Conservation (phyloP, 306 rosid genomes). For the Leucaena leucocephala region DNA sequence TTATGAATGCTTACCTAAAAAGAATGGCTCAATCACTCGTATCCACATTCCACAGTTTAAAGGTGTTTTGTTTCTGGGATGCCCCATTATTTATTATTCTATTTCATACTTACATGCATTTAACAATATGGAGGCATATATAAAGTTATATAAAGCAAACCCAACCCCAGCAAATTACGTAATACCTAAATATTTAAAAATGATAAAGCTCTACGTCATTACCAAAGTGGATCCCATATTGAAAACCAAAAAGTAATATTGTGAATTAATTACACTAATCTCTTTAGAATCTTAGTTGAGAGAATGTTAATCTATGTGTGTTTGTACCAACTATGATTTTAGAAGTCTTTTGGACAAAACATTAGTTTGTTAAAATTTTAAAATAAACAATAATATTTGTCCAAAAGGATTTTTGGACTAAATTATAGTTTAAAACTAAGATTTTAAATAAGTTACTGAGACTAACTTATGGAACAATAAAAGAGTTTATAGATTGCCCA, state of each 20-base stretch:
- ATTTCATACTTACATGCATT: no score
- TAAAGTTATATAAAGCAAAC: background rate
- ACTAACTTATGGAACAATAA: no score
- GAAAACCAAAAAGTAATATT: background rate
- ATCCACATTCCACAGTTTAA: background rate
- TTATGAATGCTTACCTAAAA: background rate
- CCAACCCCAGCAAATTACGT: background rate
- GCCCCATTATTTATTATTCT: background rate
- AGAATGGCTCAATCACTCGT: background rate
- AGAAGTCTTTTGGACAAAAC: no score
- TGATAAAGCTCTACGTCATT: background rate
- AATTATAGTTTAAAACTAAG: no score
- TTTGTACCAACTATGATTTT: no score
- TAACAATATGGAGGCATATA: background rate
- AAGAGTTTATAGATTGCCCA: no score
- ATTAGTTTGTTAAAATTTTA: no score
- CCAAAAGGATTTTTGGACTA: no score
- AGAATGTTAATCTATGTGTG: no score
- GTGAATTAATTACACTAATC: background rate
- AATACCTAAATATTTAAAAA: background rate
- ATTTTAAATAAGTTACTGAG: no score
- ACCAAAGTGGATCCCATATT: background rate
- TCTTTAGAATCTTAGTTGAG: no score
- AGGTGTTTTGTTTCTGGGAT: background rate
- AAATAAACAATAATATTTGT: no score